Conservation (phyloP, 352 stramenopile species). For the Thalassiosira ordinaria region DNA sequence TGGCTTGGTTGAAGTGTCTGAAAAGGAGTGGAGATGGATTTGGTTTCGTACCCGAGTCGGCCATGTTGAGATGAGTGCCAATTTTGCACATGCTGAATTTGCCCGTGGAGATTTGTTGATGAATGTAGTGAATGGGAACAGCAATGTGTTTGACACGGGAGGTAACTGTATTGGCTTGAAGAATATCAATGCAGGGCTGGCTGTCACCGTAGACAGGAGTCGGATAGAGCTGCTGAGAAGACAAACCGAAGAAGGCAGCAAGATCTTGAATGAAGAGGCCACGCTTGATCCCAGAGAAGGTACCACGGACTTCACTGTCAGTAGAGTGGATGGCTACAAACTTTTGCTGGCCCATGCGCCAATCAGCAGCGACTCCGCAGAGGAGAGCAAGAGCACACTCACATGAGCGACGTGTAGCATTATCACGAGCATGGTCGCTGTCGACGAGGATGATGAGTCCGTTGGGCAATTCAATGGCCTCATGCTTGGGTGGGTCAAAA, state of each 20-base stretch:
- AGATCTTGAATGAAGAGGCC: neutral
- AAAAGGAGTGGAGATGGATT: conserved; percentile 8
- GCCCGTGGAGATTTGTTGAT: conserved; percentile 3
- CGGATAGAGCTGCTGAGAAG: too few relatives aligned
- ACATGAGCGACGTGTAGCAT: neutral
- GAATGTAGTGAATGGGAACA: conserved; percentile 10
- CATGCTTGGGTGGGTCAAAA: conserved; percentile 27
- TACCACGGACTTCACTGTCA: conserved; percentile 1
- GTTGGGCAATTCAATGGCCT: conserved; percentile 21
- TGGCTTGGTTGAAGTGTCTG: conserved; percentile 9
- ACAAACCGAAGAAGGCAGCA: too few relatives aligned
- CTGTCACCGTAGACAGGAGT: too few relatives aligned
- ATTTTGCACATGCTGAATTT: conserved; percentile 16
- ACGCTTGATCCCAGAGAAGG: neutral
- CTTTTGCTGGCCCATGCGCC: neutral
- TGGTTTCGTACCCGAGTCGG: conserved; percentile 32
- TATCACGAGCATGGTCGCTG: conserved; percentile 32
- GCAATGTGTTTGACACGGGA: conserved; percentile 35
- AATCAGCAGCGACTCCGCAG: neutral
- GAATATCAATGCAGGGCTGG: conserved; percentile 33
- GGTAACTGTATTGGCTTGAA: conserved; percentile 17
- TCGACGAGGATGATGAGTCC: conserved; percentile 11
- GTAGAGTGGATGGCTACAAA: conserved; percentile 8
- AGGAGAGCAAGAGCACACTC: neutral
- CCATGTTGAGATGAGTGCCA: conserved; percentile 9